Evolutionary conservation across 139 green algal species (phyloP).

Genomic region (Pleodorina starrii): DNA sequence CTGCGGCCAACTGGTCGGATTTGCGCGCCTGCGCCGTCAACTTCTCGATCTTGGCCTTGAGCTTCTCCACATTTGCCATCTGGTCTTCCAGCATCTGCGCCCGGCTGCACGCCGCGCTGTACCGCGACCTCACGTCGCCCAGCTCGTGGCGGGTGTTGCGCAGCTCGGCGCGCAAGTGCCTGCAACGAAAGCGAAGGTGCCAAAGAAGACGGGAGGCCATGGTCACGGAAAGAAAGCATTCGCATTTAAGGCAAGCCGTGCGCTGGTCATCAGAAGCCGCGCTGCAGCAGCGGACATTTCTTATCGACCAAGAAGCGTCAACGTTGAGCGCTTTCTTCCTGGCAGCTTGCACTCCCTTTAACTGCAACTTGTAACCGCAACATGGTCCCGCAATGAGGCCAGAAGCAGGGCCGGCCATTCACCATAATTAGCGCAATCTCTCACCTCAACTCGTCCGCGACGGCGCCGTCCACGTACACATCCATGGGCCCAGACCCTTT

Average conservation of each 20-base stretch:
- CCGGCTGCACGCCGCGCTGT: not conserved
- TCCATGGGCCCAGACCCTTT: not conserved
- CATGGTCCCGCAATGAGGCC: too few relatives aligned
- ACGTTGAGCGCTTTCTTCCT: too few relatives aligned
- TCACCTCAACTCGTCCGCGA: slow-evolving; percentile 9
- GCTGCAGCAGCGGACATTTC: too few relatives aligned
- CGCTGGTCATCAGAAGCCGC: too few relatives aligned
- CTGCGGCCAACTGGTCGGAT: slow-evolving; percentile 8
- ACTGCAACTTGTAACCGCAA: too few relatives aligned
- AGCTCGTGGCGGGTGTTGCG: slow-evolving; percentile 18
- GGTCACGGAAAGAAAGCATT: too few relatives aligned
- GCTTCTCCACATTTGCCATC: not conserved
- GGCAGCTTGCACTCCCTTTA: too few relatives aligned
- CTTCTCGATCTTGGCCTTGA: slow-evolving; percentile 3
- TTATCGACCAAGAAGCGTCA: too few relatives aligned
- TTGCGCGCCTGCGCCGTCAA: slow-evolving; percentile 14
- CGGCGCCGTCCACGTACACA: slow-evolving; percentile 1
- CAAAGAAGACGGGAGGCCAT: too few relatives aligned
- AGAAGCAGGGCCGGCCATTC: too few relatives aligned
- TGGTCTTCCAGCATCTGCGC: slow-evolving; percentile 37
- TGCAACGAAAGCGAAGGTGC: too few relatives aligned
- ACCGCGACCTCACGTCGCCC: not conserved
- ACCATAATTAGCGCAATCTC: not conserved
- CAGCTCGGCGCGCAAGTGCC: slow-evolving; percentile 29
- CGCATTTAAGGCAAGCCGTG: too few relatives aligned